phyloP scores from a whole-genome alignment of 2,329 filamentous ascomycete genomes.

The Lachnellula suecica region DNA sequence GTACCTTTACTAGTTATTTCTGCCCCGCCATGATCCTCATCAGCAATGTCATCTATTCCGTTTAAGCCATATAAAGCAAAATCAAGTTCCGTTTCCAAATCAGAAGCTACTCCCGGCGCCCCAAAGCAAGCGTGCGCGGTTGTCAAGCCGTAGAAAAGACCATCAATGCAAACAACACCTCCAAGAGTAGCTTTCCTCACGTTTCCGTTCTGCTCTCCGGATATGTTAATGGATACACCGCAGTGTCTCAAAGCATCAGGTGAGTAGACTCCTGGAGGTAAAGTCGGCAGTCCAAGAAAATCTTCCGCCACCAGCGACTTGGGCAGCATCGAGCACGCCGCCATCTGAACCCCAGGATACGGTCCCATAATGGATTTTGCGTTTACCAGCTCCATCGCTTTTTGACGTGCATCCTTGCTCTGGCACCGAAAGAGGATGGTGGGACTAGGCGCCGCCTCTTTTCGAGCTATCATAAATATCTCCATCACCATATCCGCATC shows the following conservation, averaged over 20 bases:
- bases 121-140: background rate
- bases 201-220: slow-evolving; percentile 1
- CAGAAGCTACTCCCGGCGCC: background rate
- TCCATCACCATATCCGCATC: slow-evolving; percentile 17
- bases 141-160: background rate
- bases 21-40: background rate
- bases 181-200: slow-evolving; percentile 8
- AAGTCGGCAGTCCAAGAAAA: slow-evolving; percentile 1
- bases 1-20: background rate
- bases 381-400: slow-evolving; percentile 14
- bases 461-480: slow-evolving; percentile 18
- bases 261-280: slow-evolving; percentile 11
- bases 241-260: slow-evolving; percentile 12
- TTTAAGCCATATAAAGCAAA: background rate
- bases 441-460: slow-evolving; percentile 2
- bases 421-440: slow-evolving; percentile 18
- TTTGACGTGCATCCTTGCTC: slow-evolving; percentile 10
- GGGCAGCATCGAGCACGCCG: slow-evolving; percentile 7
- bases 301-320: slow-evolving; percentile 9
- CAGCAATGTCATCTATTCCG: background rate
- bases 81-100: background rate
- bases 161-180: background rate
- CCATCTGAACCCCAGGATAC: slow-evolving; percentile 13
- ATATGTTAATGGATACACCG: slow-evolving; percentile 8
- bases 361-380: slow-evolving; percentile 8